phyloP scores from a whole-genome alignment of 2,329 filamentous ascomycete genomes.

The Verticillium dahliae region DNA sequence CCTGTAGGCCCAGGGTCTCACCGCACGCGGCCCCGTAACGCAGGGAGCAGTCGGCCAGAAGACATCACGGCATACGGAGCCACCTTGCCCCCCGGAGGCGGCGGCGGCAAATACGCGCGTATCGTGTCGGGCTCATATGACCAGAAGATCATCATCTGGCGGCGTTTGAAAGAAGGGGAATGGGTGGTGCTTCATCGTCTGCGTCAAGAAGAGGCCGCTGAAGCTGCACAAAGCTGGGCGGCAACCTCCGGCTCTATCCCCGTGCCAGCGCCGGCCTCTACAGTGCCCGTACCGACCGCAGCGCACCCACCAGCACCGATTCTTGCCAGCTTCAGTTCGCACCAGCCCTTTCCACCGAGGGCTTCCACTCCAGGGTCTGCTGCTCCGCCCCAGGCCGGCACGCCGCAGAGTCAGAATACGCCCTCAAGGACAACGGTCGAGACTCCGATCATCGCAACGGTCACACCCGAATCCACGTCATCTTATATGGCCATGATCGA shows the following conservation, averaged over 20 bases:
- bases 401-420: background rate
- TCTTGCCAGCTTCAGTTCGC: slow-evolving; percentile 3
- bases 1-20: slow-evolving; percentile 16
- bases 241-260: background rate
- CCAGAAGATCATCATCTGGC: slow-evolving; percentile 93
- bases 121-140: slow-evolving; percentile 98
- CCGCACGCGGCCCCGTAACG: slow-evolving; percentile 45
- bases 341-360: slow-evolving; percentile 7
- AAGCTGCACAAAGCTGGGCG: slow-evolving; percentile 30
- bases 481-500: slow-evolving; percentile 48
- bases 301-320: slow-evolving; percentile 2
- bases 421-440: slow-evolving; percentile 19
- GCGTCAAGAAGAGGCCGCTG: slow-evolving; percentile 64
- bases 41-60: slow-evolving; percentile 67
- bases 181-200: slow-evolving; percentile 76
- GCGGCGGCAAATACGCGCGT: slow-evolving; percentile 81
- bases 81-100: slow-evolving; percentile 83
- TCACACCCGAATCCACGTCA: slow-evolving; percentile 24
- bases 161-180: slow-evolving; percentile 72
- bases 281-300: slow-evolving; percentile 5
- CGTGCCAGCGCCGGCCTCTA: slow-evolving; percentile 3
- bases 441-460: slow-evolving; percentile 20
- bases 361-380: background rate
- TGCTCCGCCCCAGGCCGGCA: background rate
- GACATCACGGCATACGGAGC: slow-evolving; percentile 77